phyloP scores from a whole-genome alignment of 169 alveolate genomes.

The Neospora caninum region DNA sequence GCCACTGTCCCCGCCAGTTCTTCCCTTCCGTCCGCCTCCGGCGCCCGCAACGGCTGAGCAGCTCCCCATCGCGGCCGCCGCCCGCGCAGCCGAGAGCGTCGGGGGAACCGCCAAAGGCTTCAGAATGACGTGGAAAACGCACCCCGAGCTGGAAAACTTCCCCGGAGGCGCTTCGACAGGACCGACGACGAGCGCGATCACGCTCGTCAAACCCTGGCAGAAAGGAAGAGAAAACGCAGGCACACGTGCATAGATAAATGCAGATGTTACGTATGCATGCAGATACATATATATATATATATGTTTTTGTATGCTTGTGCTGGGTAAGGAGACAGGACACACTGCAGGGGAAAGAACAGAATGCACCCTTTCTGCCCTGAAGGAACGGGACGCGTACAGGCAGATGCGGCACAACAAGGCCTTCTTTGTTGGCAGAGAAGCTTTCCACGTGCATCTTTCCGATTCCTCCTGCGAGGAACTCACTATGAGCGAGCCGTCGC shows the following conservation, averaged over 20 bases:
- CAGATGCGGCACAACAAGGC: no score
- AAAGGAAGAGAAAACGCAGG: not conserved
- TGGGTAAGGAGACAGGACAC: no score
- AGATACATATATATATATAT: not conserved
- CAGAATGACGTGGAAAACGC: not conserved
- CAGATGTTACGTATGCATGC: not conserved
- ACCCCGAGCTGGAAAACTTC: not conserved
- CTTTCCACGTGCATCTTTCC: no score
- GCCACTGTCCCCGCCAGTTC: not conserved
- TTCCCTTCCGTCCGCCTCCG: not conserved
- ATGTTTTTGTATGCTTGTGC: not conserved
- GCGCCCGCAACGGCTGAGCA: not conserved
- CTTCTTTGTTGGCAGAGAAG: no score
- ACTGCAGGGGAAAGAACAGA: no score
- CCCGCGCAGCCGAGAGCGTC: not conserved
- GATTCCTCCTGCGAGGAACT: no score
- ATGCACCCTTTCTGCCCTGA: no score
- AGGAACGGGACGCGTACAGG: no score
- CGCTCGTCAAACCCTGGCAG: slow-evolving; percentile 6
- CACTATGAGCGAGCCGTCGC: no score
- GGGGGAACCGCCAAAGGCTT: not conserved
- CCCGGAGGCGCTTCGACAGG: not conserved
- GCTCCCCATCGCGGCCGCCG: not conserved
- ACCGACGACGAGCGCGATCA: not conserved
- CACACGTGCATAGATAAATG: not conserved